A percentile compares a stretch with the other conserved stretches of the same genome.
These are phyloP conservation scores for Russula griseocarnosa DNA, from an alignment of 768 basidiomycete genomes.

Conservation along the genomic window DNA sequence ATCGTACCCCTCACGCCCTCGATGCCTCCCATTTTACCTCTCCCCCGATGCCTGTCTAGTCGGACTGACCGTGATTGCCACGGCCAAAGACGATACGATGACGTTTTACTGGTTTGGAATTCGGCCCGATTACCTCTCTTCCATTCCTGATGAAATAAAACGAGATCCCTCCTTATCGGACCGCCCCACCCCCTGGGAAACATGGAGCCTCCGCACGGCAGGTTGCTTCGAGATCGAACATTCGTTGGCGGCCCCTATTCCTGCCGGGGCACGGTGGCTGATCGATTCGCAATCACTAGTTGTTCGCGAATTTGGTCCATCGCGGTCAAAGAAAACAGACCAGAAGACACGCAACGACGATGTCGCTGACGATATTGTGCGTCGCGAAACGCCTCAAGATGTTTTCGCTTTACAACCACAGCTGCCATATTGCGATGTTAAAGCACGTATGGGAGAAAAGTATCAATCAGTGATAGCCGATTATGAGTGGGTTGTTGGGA, in stretches of 20 bases:
- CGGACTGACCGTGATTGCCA: constrained; percentile 8
- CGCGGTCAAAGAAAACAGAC: background rate
- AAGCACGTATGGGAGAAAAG: constrained; percentile 14
- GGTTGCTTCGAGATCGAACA: constrained; percentile 21
- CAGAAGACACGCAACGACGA: background rate
- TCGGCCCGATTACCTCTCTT: constrained; percentile 14
- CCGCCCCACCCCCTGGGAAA: constrained; percentile 13
- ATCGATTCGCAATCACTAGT: constrained; percentile 9
- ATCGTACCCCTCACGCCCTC: background rate
- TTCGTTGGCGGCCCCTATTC: constrained; percentile 1
- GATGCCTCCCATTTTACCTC: constrained; percentile 19
- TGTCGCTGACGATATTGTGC: background rate
- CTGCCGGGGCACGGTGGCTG: constrained; percentile 22
- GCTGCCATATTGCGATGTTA: constrained; percentile 8
- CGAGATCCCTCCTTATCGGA: background rate
- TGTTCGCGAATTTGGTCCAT: constrained; percentile 18
- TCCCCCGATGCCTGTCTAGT: constrained; percentile 18
- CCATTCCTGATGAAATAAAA: constrained; percentile 1
- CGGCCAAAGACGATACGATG: background rate
- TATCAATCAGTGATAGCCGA: constrained; percentile 23
- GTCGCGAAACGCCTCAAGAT: constrained; percentile 8
- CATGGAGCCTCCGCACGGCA: constrained; percentile 6
- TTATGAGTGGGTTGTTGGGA: constrained; percentile 23
- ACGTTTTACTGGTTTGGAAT: constrained; percentile 16
- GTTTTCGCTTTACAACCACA: constrained; percentile 7